These are phyloP conservation scores for Pichia sp. DNA, from an alignment of 1,139 yeast genomes.

Conservation along the genomic window DNA sequence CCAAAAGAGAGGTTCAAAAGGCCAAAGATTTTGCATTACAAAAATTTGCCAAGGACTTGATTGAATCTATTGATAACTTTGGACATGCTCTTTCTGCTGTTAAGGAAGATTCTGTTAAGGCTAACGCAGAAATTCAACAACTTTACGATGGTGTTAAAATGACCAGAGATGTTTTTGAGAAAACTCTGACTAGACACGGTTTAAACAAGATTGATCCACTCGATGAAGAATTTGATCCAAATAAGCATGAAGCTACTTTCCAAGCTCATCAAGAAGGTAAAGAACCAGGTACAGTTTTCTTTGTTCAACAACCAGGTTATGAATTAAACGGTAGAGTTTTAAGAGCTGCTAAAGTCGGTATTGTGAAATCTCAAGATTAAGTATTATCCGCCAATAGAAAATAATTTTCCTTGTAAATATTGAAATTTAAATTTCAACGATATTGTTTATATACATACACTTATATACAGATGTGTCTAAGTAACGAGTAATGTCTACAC, in stretches of 20 bases:
- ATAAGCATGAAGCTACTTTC: conserved; percentile 87
- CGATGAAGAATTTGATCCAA: conserved; percentile 85
- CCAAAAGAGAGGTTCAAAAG: conserved; percentile 79
- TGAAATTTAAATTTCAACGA: no score
- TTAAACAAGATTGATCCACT: conserved; percentile 73
- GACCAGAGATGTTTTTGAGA: conserved; percentile 84
- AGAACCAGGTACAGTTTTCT: conserved; percentile 90
- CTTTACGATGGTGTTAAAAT: conserved; percentile 84
- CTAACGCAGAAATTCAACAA: conserved; percentile 59
- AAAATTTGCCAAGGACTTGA: conserved; percentile 84
- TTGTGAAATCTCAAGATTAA: conserved; percentile 53
- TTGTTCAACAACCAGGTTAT: conserved; percentile 88
- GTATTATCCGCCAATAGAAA: neutral
- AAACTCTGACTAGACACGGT: conserved; percentile 77
- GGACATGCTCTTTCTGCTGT: conserved; percentile 81
- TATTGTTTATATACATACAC: no score
- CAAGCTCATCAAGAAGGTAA: conserved; percentile 84
- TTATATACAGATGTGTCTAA: no score
- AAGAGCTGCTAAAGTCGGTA: conserved; percentile 96
- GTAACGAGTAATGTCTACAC: conserved; percentile 2
- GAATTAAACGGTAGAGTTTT: conserved; percentile 79
- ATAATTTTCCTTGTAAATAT: no score
- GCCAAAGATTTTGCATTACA: conserved; percentile 89
- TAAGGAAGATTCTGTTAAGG: conserved; percentile 50
- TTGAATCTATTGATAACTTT: conserved; percentile 87